Conservation (phyloP, 83 land plant species). For the Larix sibirica region DNA sequence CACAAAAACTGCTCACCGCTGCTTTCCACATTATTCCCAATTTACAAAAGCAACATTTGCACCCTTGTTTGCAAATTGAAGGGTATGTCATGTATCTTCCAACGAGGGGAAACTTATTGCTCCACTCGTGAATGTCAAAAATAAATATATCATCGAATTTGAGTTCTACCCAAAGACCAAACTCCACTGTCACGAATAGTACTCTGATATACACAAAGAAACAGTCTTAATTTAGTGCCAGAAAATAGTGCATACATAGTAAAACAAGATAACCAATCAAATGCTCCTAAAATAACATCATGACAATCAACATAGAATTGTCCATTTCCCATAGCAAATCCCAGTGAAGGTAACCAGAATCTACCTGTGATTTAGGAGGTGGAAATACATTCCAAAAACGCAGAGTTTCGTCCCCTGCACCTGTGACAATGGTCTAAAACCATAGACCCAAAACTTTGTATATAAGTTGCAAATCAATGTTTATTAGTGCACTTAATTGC, state of each 20-base stretch:
- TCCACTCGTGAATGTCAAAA: neutral
- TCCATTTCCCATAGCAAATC: neutral
- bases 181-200: constrained; percentile 39
- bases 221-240: neutral
- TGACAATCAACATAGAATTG: neutral
- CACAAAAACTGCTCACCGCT: neutral
- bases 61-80: neutral
- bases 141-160: constrained; percentile 28
- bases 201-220: constrained; percentile 23
- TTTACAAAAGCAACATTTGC: neutral
- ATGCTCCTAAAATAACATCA: neutral
- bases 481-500: neutral
- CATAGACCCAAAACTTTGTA: neutral
- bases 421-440: constrained; percentile 88
- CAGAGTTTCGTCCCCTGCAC: constrained; percentile 97
- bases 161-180: constrained; percentile 49
- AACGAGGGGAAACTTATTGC: neutral
- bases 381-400: constrained; percentile 98
- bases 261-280: neutral
- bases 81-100: neutral
- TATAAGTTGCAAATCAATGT: neutral
- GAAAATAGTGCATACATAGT: neutral
- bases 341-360: neutral
- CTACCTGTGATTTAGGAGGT: constrained; percentile 91
- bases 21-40: neutral